Evolutionary conservation across 1,139 yeast genomes (phyloP), one percentile per base, ranked within the genome.

Genomic region (Suhomyces bribrorum): DNA sequence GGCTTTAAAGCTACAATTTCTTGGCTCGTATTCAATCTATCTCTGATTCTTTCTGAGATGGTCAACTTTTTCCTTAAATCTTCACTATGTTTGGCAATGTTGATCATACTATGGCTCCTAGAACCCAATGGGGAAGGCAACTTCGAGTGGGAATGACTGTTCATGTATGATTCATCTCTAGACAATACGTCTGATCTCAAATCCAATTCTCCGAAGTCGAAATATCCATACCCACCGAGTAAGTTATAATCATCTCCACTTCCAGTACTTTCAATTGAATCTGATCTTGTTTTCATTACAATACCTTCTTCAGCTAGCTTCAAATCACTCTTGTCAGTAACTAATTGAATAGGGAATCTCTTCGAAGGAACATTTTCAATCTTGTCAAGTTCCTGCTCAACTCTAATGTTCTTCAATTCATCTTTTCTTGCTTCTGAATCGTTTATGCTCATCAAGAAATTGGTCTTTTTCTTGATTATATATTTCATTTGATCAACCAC

Each of bases 171-270:
- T 34, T 63, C 64, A 29, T 54, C 56, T 23, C 66, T 54, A 4
- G 67, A 61, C 16, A 65, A 37, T 30, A 57, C 57, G 37, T 58
- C 63, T 5, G 66, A 57, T 22, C 72, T 48, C 7, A 58, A 36
- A 38, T 67, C 73, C 31, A 71, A 59, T 38, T 80, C 83, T 1
- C 82, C 87, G 48, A 81, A 81, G 55, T 83, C 89, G 56, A 84
- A 84, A 56, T 83, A 83, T 3, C 87, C 90, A 54, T 82, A 83
- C 0, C 89, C 89, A 26, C 88, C 87, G 35, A 81, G 61, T 33
- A 79, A 58, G 48, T 66, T 66, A 46, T 59, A 72, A 14, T 57
- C 61, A 11, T 52, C 49, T 4, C 31, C 36, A 3, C 31, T 36
- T n/a, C 33, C 38, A 14, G 36, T 36, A 25, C 42, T 38, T 5